These are phyloP conservation scores for Vigna trinervia DNA, from an alignment of 306 rosid species.

Conservation along the genomic window DNA sequence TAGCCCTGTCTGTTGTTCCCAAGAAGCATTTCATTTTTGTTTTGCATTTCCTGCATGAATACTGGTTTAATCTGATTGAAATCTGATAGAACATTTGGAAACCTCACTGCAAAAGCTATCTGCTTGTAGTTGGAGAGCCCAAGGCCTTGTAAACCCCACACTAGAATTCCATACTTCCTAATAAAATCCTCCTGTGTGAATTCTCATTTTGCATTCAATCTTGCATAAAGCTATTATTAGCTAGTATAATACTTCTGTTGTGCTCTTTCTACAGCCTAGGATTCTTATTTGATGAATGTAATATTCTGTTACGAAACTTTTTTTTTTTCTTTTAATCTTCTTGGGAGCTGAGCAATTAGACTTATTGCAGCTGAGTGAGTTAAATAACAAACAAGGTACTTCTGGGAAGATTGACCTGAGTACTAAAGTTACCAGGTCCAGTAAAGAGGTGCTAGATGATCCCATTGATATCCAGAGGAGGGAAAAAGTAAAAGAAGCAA, in stretches of 20 bases:
- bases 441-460: conserved; percentile 63
- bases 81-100: background rate
- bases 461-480: conserved; percentile 73
- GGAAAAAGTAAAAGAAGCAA: conserved; percentile 94
- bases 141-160: background rate
- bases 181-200: background rate
- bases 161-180: conserved; percentile 1
- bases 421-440: conserved; percentile 31
- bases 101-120: background rate
- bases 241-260: conserved; percentile 14
- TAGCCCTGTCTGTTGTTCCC: conserved; percentile 18
- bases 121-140: background rate
- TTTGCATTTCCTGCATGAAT: background rate
- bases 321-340: conserved; percentile 5
- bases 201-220: conserved; percentile 9
- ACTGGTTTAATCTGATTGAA: conserved; percentile 27
- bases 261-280: conserved; percentile 15
- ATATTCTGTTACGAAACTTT: background rate
- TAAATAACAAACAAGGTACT: conserved; percentile 44
- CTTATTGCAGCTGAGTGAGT: conserved; percentile 73
- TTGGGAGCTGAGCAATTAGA: conserved; percentile 35
- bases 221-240: conserved; percentile 3
- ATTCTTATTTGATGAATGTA: conserved; percentile 35
- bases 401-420: conserved; percentile 25
- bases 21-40: background rate